A percentile compares a stretch with the other conserved stretches of the same genome.
Evolutionary conservation across 768 basidiomycete species (phyloP).

Genomic region (Phlebiopsis flavidoalba): DNA sequence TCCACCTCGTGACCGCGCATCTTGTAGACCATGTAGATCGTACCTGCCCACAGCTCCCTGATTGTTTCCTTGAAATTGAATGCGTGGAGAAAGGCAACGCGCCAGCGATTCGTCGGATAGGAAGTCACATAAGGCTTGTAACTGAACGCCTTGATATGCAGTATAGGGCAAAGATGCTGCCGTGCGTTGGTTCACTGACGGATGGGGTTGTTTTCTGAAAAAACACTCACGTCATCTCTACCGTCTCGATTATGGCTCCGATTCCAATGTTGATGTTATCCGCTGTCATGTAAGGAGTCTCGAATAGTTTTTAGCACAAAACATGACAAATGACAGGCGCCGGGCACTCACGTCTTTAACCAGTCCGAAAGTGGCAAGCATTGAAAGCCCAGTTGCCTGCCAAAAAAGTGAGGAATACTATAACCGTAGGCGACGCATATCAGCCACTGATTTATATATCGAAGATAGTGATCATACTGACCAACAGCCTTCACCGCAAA

Average conservation of each 20-base stretch:
- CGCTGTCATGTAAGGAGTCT: constrained; percentile 69
- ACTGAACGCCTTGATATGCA: constrained; percentile 70
- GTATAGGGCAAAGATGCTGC: constrained; percentile 60
- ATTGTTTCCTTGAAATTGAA: constrained; percentile 69
- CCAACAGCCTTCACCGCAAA: constrained; percentile 72
- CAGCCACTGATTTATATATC: neutral
- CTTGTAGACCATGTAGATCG: constrained; percentile 51
- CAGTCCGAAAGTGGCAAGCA: constrained; percentile 51
- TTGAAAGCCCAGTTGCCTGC: constrained; percentile 59
- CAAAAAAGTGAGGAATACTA: constrained; percentile 74
- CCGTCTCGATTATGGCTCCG: constrained; percentile 60
- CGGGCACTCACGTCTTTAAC: constrained; percentile 58
- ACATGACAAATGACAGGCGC: neutral
- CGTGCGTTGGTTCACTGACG: neutral
- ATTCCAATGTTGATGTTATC: constrained; percentile 71
- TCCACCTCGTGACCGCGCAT: constrained; percentile 52
- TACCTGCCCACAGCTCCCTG: constrained; percentile 53
- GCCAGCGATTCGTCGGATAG: constrained; percentile 45
- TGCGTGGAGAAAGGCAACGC: constrained; percentile 54
- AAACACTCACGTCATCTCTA: constrained; percentile 65
- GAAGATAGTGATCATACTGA: constrained; percentile 24
- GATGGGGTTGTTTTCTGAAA: constrained; percentile 9
- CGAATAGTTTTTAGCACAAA: constrained; percentile 5
- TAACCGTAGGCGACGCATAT: neutral
- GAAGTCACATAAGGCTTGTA: constrained; percentile 52